Base-by-base conservation (phyloP, 2,329 filamentous ascomycete species). In the Neobulgaria alba region DNA sequence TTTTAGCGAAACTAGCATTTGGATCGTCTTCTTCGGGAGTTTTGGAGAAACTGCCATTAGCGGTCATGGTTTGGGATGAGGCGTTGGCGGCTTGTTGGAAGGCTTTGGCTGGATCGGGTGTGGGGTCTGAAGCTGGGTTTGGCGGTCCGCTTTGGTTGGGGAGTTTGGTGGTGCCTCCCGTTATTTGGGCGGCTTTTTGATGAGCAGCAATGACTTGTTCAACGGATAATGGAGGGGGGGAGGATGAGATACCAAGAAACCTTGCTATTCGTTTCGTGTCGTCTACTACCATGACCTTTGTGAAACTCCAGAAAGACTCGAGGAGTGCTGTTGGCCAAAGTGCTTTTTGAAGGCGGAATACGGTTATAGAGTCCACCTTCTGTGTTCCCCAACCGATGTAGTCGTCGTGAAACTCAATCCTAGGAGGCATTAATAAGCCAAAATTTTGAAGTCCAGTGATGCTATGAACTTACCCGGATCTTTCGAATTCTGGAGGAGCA, bases 401-500 rank as follows among this genome's bases (percentile, higher is more conserved):
- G 7, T 74, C 68, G 5, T 70, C 63, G 12, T 67, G 66, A 31
- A 77, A 58, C 16, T 69, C 63, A 38, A 77, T 59, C 2, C 75
- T 77, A 48, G 2, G 3, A 7, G 36, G 12, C 7, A 15, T 10
- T 33, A 5, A 10, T 19, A 16, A 15, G n/a, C 19, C 14, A 21
- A n/a, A 5, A 23, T 4, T 14, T 33, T 20, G 10, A 19, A 21
- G 5, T 5, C 3, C 16, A 26, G 50, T 63, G 33, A 64, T n/a
- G 56, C 33, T 10, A 26, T 14, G 3, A 31, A 35, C 67, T 50
- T 69, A 82, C 79, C 77, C 79, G 36, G 69, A 70, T 43, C 75
- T 69, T 45, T 71, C 66, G 42, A 75, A 79, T 39, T 67, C 69
- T 4, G 79, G 77, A 1, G 79, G 77, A 31, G 78, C 73, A 26